Percentiles rank a stretch among this genome's conserved stretches.
Evolutionary conservation across 441 rosid species (phyloP).

Genomic region (Populus trichocarpa): DNA sequence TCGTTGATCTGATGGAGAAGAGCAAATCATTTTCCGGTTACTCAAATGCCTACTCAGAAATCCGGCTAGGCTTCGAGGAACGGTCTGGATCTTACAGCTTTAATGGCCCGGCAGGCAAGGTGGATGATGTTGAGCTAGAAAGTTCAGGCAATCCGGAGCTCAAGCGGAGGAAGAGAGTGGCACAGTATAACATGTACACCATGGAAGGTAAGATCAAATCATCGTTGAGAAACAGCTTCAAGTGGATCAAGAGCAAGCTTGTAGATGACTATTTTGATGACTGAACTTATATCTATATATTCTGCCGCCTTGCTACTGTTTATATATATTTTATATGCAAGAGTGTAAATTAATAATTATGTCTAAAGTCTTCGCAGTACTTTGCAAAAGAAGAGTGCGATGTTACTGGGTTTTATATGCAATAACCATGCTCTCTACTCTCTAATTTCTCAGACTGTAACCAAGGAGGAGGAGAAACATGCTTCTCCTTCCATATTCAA

Average conservation of each 20-base stretch:
- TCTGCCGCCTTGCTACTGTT: not conserved
- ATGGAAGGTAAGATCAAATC: constrained; percentile 33
- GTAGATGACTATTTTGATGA: constrained; percentile 19
- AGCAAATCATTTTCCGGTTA: constrained; percentile 45
- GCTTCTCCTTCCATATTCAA: too few relatives aligned
- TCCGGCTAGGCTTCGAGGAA: constrained; percentile 31
- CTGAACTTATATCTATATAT: not conserved
- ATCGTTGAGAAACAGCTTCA: constrained; percentile 30
- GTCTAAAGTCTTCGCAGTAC: too few relatives aligned
- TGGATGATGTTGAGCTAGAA: constrained; percentile 1
- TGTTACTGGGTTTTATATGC: too few relatives aligned
- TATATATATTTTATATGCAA: too few relatives aligned
- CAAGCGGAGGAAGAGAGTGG: constrained; percentile 31
- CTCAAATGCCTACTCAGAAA: constrained; percentile 28
- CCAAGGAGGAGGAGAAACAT: too few relatives aligned
- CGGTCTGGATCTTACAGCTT: constrained; percentile 43
- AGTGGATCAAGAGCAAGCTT: constrained; percentile 35
- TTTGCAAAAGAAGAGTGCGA: too few relatives aligned
- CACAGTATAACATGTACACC: constrained; percentile 27
- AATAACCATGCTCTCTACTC: too few relatives aligned
- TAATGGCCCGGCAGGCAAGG: constrained; percentile 23
- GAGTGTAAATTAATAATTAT: too few relatives aligned
- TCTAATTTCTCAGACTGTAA: too few relatives aligned
- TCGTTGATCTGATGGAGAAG: constrained; percentile 39
- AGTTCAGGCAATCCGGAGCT: constrained; percentile 33